Conservation (phyloP, 352 stramenopile genomes). For the Phytophthora megakarya region DNA sequence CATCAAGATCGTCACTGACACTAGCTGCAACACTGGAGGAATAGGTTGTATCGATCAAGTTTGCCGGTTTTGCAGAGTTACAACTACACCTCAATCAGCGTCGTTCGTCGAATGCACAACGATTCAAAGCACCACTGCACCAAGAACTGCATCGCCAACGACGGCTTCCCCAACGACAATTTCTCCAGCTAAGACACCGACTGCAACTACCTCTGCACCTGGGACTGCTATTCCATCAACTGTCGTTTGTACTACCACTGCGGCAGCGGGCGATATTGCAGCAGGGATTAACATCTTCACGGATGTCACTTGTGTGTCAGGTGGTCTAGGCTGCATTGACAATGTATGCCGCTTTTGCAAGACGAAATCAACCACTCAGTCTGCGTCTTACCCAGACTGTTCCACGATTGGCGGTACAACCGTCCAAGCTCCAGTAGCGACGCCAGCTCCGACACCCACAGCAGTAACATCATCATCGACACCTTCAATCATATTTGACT, state of each 20-base stretch:
- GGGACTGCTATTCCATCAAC: not conserved
- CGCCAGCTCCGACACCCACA: constrained; percentile 1
- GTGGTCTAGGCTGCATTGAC: constrained; percentile 45
- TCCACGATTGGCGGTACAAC: constrained; percentile 15
- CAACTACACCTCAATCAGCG: constrained; percentile 25
- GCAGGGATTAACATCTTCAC: constrained; percentile 36
- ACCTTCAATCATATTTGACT: constrained; percentile 23
- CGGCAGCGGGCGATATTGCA: constrained; percentile 17
- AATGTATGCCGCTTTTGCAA: constrained; percentile 45
- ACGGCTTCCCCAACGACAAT: not conserved
- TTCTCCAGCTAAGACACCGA: not conserved
- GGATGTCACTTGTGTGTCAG: constrained; percentile 30
- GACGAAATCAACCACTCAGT: constrained; percentile 27
- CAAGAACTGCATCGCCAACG: not conserved
- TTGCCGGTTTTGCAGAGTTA: constrained; percentile 45
- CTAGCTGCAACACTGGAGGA: constrained; percentile 29
- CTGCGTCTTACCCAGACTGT: constrained; percentile 25
- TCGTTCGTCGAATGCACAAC: constrained; percentile 30
- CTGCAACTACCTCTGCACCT: not conserved
- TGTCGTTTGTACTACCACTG: constrained; percentile 8
- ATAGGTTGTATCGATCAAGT: constrained; percentile 42
- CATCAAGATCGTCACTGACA: constrained; percentile 35
- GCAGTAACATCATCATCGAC: constrained; percentile 9
- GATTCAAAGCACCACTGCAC: constrained; percentile 12
- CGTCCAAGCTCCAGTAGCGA: not conserved